Conservation (phyloP, 805 yeast species). For the Metschnikowia baotianmanensis region DNA sequence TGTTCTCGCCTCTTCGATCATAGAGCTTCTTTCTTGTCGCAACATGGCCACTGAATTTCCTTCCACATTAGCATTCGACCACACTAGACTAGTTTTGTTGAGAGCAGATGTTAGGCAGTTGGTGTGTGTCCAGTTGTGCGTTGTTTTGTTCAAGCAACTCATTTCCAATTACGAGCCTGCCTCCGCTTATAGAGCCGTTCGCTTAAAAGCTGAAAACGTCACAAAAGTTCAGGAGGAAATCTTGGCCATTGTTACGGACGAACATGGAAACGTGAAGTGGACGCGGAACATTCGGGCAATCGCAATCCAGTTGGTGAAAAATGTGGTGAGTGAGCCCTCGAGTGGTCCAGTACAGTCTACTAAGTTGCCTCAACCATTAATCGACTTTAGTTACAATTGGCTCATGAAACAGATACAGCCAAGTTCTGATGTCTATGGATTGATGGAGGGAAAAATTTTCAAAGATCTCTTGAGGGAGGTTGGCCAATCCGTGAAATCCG, state of each 20-base stretch:
- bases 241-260: slow-evolving; percentile 76
- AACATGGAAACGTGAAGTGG: slow-evolving; percentile 87
- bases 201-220: slow-evolving; percentile 35
- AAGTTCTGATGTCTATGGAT: slow-evolving; percentile 66
- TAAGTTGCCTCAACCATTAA: slow-evolving; percentile 36
- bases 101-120: slow-evolving; percentile 85
- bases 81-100: slow-evolving; percentile 69
- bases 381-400: slow-evolving; percentile 74
- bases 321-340: slow-evolving; percentile 22
- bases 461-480: slow-evolving; percentile 45
- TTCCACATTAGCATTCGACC: slow-evolving; percentile 78
- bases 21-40: slow-evolving; percentile 69
- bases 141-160: slow-evolving; percentile 70
- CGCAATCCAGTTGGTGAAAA: slow-evolving; percentile 62
- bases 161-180: slow-evolving; percentile 38
- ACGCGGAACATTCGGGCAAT: slow-evolving; percentile 74
- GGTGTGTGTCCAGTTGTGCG: slow-evolving; percentile 74
- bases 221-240: slow-evolving; percentile 64
- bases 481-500: slow-evolving; percentile 5
- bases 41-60: slow-evolving; percentile 83
- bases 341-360: slow-evolving; percentile 15
- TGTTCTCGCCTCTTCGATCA: slow-evolving; percentile 49
- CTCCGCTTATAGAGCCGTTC: slow-evolving; percentile 11
- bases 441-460: slow-evolving; percentile 68
- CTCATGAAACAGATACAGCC: slow-evolving; percentile 85